Percentiles rank a stretch among this genome's conserved stretches.
Evolutionary conservation across 768 basidiomycete genomes (phyloP).

Genomic region (Boletales sp.): DNA sequence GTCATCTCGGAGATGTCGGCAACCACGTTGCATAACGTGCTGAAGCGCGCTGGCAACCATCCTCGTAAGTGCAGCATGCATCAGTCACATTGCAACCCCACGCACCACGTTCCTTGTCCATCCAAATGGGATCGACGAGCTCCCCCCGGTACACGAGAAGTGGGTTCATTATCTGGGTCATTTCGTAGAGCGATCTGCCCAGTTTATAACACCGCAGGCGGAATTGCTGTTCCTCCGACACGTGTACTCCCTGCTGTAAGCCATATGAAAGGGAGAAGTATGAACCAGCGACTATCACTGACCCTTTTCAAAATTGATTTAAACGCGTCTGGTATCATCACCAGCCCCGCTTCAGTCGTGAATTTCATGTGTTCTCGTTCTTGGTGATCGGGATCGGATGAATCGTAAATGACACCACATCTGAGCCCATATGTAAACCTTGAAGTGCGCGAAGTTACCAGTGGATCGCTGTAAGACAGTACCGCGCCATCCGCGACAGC

Average conservation of each 20-base stretch:
- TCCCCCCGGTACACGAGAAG: conserved; percentile 20
- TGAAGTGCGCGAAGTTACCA: conserved; percentile 42
- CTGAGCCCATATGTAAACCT: conserved; percentile 38
- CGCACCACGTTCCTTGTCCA: conserved; percentile 11
- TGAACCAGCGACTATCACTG: not conserved
- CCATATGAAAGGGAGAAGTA: too few relatives aligned
- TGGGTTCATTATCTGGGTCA: not conserved
- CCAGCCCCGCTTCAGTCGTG: conserved; percentile 23
- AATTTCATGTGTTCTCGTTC: conserved; percentile 24
- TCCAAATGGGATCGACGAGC: conserved; percentile 4
- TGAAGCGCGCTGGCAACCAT: too few relatives aligned
- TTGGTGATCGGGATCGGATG: conserved; percentile 33
- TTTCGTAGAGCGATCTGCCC: not conserved
- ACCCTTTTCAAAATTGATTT: conserved; percentile 35
- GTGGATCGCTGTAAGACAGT: conserved; percentile 38
- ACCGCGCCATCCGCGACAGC: conserved; percentile 41
- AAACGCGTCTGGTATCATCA: conserved; percentile 33
- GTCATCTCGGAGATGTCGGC: too few relatives aligned
- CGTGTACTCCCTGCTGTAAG: conserved; percentile 11
- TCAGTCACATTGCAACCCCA: too few relatives aligned
- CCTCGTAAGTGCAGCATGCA: too few relatives aligned
- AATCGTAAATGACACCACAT: conserved; percentile 26
- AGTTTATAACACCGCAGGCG: conserved; percentile 3
- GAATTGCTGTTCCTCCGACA: conserved; percentile 20
- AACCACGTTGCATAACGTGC: too few relatives aligned